Conservation (phyloP, 2,329 filamentous ascomycete species). For the Monascus ruber region DNA sequence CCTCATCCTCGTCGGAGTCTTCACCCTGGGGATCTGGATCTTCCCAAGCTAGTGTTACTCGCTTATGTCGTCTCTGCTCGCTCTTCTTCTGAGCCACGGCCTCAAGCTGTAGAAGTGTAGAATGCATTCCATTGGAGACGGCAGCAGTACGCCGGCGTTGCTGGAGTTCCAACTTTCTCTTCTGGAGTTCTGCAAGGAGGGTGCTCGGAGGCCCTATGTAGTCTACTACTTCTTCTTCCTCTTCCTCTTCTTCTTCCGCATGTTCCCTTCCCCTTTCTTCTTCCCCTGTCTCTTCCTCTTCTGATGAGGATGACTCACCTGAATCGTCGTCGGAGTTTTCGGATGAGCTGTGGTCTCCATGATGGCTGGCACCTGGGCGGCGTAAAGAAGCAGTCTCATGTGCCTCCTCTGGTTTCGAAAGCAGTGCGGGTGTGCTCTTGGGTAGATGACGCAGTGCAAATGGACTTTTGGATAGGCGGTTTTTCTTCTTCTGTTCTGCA, state of each 20-base stretch:
- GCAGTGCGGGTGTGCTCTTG: not conserved
- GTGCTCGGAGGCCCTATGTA: conserved; percentile 73
- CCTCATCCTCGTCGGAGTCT: conserved; percentile 58
- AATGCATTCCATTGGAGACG: conserved; percentile 70
- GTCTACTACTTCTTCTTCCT: conserved; percentile 29
- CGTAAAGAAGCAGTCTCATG: conserved; percentile 10
- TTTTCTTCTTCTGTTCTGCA: conserved; percentile 18
- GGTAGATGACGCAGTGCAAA: not conserved
- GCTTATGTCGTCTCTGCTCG: conserved; percentile 56
- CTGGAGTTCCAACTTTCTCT: conserved; percentile 82
- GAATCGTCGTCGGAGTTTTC: conserved; percentile 4
- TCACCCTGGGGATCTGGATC: conserved; percentile 30
- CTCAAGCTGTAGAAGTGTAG: conserved; percentile 81
- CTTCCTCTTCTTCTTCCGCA: conserved; percentile 30
- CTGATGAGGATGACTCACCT: too few species aligned
- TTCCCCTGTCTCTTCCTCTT: conserved; percentile 1
- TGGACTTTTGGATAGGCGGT: conserved; percentile 5
- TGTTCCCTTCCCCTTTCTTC: conserved; percentile 9
- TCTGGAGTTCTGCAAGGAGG: conserved; percentile 78
- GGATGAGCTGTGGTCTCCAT: conserved; percentile 5
- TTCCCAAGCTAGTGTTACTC: conserved; percentile 86
- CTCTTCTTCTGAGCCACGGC: conserved; percentile 78
- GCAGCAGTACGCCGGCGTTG: conserved; percentile 60
- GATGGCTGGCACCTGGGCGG: conserved; percentile 4
- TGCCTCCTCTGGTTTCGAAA: conserved; percentile 7